These are phyloP conservation scores for Ascochyta lentis DNA, from an alignment of 2,329 filamentous ascomycete species.

Conservation along the genomic window DNA sequence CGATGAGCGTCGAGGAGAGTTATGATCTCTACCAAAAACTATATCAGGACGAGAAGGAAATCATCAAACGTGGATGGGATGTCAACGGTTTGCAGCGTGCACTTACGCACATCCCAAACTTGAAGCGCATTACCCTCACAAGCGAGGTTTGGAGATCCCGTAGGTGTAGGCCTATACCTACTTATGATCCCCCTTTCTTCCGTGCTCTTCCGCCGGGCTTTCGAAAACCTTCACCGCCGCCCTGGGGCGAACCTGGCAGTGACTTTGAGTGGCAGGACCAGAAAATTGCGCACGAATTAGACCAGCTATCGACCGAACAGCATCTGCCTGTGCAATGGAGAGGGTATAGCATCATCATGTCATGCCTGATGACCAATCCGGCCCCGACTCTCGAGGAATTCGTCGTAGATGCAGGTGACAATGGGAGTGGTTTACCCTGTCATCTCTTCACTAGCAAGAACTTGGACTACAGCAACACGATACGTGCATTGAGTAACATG, in stretches of 20 bases:
- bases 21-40: conserved; percentile 43
- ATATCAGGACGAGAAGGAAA: conserved; percentile 40
- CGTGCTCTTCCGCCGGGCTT: conserved; percentile 51
- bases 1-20: conserved; percentile 33
- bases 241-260: conserved; percentile 36
- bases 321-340: conserved; percentile 31
- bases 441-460: conserved; percentile 8
- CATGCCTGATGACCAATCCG: conserved; percentile 31
- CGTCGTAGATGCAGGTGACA: conserved; percentile 37
- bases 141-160: conserved; percentile 49
- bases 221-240: conserved; percentile 48
- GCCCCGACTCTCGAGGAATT: conserved; percentile 45
- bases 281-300: not conserved
- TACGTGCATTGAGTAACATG: not conserved
- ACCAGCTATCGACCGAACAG: not conserved
- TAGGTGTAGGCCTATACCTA: conserved; percentile 41
- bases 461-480: conserved; percentile 15
- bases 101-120: conserved; percentile 44
- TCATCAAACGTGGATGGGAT: conserved; percentile 39
- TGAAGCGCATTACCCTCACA: conserved; percentile 51
- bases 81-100: conserved; percentile 43
- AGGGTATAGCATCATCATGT: conserved; percentile 40
- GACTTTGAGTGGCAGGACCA: not conserved
- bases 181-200: conserved; percentile 54
- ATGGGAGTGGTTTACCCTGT: conserved; percentile 11